Conservation (phyloP, 1,284 basidiomycete species). For the Sanghuangporus weigelae region DNA sequence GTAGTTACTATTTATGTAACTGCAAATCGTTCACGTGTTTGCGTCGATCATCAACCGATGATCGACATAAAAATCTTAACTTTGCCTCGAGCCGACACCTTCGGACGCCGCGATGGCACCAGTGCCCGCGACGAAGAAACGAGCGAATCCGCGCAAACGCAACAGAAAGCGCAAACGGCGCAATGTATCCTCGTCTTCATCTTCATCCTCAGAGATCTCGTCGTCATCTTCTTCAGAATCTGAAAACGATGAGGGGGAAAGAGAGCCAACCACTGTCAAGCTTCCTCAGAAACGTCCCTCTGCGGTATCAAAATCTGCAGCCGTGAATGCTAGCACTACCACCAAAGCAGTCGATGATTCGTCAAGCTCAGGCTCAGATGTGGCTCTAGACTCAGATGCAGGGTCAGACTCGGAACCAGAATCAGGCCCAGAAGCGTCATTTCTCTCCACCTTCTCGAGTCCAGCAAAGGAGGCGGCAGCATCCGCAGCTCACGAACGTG, state of each 20-base stretch:
- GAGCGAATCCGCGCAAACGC: constrained; percentile 24
- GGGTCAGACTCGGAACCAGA: constrained; percentile 21
- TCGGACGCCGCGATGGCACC: not conserved
- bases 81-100: not conserved
- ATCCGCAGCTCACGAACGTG: constrained; percentile 18
- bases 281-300: constrained; percentile 17
- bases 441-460: not conserved
- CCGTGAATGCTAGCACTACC: constrained; percentile 4
- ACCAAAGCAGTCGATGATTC: constrained; percentile 11
- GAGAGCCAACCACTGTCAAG: constrained; percentile 13
- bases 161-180: constrained; percentile 37
- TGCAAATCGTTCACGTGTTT: not conserved
- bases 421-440: not conserved
- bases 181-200: constrained; percentile 30
- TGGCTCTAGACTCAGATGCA: constrained; percentile 20
- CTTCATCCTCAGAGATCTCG: constrained; percentile 29
- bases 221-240: constrained; percentile 24
- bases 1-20: no score
- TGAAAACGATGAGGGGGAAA: not conserved
- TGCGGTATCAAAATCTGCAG: not conserved
- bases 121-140: not conserved
- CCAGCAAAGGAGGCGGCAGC: constrained; percentile 18
- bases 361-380: constrained; percentile 20
- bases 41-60: not conserved
- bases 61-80: not conserved